Evolutionary conservation across 2,329 filamentous ascomycete species (phyloP), one percentile per base, ranked within the genome.

Genomic region (Epicoccum nigrum): DNA sequence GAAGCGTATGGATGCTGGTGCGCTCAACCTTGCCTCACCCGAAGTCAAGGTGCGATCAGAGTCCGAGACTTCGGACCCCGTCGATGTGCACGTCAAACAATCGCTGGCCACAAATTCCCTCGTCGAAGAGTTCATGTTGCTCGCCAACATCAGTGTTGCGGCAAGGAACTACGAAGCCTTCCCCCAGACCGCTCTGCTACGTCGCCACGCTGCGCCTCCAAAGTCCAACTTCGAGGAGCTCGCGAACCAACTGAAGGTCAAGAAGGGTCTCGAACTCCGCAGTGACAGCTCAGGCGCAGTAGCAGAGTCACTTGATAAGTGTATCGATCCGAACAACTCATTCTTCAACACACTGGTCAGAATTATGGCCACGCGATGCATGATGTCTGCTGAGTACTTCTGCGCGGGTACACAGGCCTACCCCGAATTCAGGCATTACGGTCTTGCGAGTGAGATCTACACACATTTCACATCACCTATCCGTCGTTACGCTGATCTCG

Each of bases 381-480:
- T 99, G 94, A 96, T 96, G 81, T 94, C 91, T 45, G 94, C 94
- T 56, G 94, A 99, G 76, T 99, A 99, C 77, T 99, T 99, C 76
- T 94, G 90, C 76, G 90, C 93, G 0, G 94, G 94, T 54, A 92
- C 92, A 6, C 92, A 97, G 72, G 86, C 92, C 0, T 93, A 94
- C 72, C 88, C 91, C 0, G 94, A 97, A 71, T 99, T 96, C 82
- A 86, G 91, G 44, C 95, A 99, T 77, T 99, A 99, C 74, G 94
- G 94, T 62, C 86, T 99, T 28, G 95, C 95, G 0, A 92, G 89
- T 3, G 90, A 95, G 67, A 99, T 99, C 71, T 99, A 99, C 79
- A 99, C 94, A 2, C 94, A 99, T 74, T 99, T 99, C 76, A 99
- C 94, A 0, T 95, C 90, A 3, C 95, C 94, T 3, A 99, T 99